These are phyloP conservation scores for Spiromastix sp. DNA, from an alignment of 2,329 filamentous ascomycete genomes.

Conservation along the genomic window DNA sequence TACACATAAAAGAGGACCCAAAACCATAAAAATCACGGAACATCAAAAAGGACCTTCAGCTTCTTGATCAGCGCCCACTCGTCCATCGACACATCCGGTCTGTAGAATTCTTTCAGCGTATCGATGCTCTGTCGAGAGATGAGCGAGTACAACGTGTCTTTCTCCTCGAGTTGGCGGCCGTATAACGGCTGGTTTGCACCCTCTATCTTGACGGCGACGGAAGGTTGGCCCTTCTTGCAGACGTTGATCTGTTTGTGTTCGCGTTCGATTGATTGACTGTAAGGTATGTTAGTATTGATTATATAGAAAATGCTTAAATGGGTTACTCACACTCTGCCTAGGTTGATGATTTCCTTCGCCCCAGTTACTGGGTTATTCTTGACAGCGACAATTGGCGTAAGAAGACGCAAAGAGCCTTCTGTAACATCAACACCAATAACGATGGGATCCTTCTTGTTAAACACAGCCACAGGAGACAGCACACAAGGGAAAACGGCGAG, in stretches of 20 bases:
- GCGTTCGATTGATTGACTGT: conserved; percentile 86
- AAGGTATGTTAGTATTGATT: conserved; percentile 16
- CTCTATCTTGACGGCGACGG: conserved; percentile 96
- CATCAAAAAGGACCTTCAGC: conserved; percentile 89
- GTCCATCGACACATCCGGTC: conserved; percentile 75
- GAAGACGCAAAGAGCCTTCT: conserved; percentile 77
- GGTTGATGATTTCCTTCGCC: conserved; percentile 67
- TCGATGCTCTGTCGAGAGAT: conserved; percentile 87
- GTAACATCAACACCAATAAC: conserved; percentile 90
- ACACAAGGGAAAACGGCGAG: conserved; percentile 95
- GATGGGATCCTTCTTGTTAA: conserved; percentile 97
- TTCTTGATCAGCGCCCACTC: conserved; percentile 94
- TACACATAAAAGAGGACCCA: too few relatives aligned
- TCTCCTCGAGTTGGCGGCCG: conserved; percentile 88
- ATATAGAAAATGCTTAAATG: too few relatives aligned
- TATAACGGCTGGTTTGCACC: conserved; percentile 86
- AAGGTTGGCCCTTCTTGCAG: conserved; percentile 95
- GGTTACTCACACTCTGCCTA: conserved; percentile 95
- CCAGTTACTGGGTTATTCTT: conserved; percentile 71
- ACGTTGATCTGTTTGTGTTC: conserved; percentile 91
- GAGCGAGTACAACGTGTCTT: conserved; percentile 74
- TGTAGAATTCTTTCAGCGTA: conserved; percentile 91
- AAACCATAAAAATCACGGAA: conserved; percentile 54
- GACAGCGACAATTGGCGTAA: conserved; percentile 82
- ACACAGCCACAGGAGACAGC: conserved; percentile 77